These are phyloP conservation scores for Acrocalymma vagum DNA, from an alignment of 2,329 filamentous ascomycete species.

Conservation along the genomic window DNA sequence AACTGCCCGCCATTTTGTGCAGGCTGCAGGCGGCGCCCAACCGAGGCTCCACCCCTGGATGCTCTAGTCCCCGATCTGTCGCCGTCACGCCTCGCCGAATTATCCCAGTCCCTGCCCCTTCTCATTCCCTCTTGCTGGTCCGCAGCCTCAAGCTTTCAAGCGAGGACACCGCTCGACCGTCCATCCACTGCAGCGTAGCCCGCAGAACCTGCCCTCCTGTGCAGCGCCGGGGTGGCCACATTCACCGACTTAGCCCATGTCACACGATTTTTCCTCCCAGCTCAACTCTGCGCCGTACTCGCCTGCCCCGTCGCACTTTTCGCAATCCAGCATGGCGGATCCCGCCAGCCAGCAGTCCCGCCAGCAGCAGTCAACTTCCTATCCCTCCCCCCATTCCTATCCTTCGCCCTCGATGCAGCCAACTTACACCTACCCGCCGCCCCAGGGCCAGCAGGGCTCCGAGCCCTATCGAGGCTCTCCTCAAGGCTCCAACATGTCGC, in stretches of 20 bases:
- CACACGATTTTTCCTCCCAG: slow-evolving; percentile 39
- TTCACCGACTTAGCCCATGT: slow-evolving; percentile 42
- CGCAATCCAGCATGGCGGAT: slow-evolving; percentile 44
- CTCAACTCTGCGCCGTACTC: slow-evolving; percentile 37
- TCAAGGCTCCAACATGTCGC: slow-evolving; percentile 53
- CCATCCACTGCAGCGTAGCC: slow-evolving; percentile 26
- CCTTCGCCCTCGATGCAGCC: slow-evolving; percentile 60
- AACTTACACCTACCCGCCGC: slow-evolving; percentile 59
- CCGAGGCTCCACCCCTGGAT: slow-evolving; percentile 28
- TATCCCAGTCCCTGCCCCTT: slow-evolving; percentile 27
- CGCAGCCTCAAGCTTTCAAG: slow-evolving; percentile 26
- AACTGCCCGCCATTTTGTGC: slow-evolving; percentile 19
- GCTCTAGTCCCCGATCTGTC: slow-evolving; percentile 22
- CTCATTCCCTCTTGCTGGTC: slow-evolving; percentile 16
- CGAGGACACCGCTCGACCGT: too few relatives aligned
- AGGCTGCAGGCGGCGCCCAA: slow-evolving; percentile 17
- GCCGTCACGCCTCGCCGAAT: slow-evolving; percentile 25
- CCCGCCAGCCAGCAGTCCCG: slow-evolving; percentile 39
- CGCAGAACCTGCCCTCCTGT: slow-evolving; percentile 21
- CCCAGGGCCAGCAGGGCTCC: slow-evolving; percentile 43
- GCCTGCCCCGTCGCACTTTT: slow-evolving; percentile 42
- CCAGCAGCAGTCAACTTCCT: slow-evolving; percentile 35
- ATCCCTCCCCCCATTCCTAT: slow-evolving; percentile 60
- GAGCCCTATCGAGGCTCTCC: slow-evolving; percentile 58
- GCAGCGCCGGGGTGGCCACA: slow-evolving; percentile 31